phyloP scores from a whole-genome alignment of 2,329 filamentous ascomycete species.

The Exophiala dermatitidis region DNA sequence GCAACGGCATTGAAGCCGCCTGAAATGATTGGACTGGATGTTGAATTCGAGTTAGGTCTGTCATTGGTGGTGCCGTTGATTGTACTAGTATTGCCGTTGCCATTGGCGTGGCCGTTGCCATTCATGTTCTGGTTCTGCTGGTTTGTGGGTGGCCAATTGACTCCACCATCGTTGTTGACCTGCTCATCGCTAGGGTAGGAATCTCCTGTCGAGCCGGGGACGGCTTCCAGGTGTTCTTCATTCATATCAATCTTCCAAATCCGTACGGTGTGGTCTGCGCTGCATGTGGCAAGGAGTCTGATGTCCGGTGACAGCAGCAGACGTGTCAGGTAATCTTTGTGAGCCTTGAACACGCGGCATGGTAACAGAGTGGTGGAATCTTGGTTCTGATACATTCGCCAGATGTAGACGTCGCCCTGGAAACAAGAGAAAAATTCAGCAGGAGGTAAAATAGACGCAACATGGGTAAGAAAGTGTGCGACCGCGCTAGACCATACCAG shows the following conservation, averaged over 20 bases:
- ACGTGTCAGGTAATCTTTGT: slow-evolving; percentile 87
- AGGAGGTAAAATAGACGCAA: neutral
- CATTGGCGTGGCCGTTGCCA: neutral
- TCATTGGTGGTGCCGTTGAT: neutral
- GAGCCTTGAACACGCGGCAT: slow-evolving; percentile 80
- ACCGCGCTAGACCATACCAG: slow-evolving; percentile 50
- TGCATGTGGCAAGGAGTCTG: slow-evolving; percentile 88
- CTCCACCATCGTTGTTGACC: neutral
- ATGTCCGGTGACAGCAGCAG: slow-evolving; percentile 88
- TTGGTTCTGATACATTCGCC: slow-evolving; percentile 78
- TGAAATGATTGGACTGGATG: slow-evolving; percentile 3
- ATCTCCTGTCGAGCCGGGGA: slow-evolving; percentile 11
- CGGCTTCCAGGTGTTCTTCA: slow-evolving; percentile 34
- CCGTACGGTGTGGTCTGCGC: slow-evolving; percentile 86
- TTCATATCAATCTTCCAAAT: slow-evolving; percentile 91
- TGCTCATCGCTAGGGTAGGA: neutral
- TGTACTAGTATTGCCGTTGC: neutral
- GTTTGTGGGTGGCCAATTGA: neutral
- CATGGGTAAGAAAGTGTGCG: neutral
- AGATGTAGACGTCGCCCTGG: slow-evolving; percentile 94
- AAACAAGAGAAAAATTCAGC: neutral
- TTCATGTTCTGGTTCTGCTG: neutral
- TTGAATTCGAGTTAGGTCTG: neutral
- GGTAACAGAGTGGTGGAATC: slow-evolving; percentile 79
- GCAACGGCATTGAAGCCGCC: neutral